Percentiles rank a stretch among this genome's conserved stretches.
phyloP scores from a whole-genome alignment of 2,329 filamentous ascomycete species.

The Ceratocystis cacaofunesta region DNA sequence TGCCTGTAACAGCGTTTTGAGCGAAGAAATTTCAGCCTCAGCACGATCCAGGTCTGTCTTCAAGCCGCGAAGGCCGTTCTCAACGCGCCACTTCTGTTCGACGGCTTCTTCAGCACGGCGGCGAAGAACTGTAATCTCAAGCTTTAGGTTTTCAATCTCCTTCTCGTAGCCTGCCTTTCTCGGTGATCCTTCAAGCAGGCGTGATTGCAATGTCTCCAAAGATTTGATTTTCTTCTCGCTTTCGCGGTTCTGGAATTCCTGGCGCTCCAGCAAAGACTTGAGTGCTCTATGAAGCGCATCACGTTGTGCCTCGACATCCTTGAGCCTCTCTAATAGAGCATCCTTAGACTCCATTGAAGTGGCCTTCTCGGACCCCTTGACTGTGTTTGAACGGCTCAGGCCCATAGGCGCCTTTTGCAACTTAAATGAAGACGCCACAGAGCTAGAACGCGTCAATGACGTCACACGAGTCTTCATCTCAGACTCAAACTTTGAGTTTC shows the following conservation, averaged over 20 bases:
- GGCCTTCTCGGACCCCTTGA: slow-evolving; percentile 29
- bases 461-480: slow-evolving; percentile 17
- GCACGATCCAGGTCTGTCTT: slow-evolving; percentile 96
- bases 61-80: slow-evolving; percentile 72
- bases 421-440: slow-evolving; percentile 25
- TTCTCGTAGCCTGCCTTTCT: slow-evolving; percentile 66
- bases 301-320: slow-evolving; percentile 84
- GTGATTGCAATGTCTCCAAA: slow-evolving; percentile 65
- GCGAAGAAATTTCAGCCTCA: slow-evolving; percentile 77
- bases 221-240: slow-evolving; percentile 66
- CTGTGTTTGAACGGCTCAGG: slow-evolving; percentile 45
- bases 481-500: slow-evolving; percentile 26
- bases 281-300: slow-evolving; percentile 82
- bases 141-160: slow-evolving; percentile 64
- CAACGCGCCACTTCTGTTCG: slow-evolving; percentile 90
- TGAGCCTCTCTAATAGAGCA: slow-evolving; percentile 60
- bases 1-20: slow-evolving; percentile 63
- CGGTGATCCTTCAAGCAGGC: slow-evolving; percentile 52
- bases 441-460: slow-evolving; percentile 19
- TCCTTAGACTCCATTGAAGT: slow-evolving; percentile 44
- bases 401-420: slow-evolving; percentile 19
- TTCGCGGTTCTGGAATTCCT: slow-evolving; percentile 70
- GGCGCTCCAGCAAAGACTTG: slow-evolving; percentile 69
- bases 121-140: slow-evolving; percentile 72
- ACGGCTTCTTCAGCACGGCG: slow-evolving; percentile 84